Evolutionary conservation across 768 basidiomycete genomes (phyloP).

Genomic region (Leccinellum rugosiceps): DNA sequence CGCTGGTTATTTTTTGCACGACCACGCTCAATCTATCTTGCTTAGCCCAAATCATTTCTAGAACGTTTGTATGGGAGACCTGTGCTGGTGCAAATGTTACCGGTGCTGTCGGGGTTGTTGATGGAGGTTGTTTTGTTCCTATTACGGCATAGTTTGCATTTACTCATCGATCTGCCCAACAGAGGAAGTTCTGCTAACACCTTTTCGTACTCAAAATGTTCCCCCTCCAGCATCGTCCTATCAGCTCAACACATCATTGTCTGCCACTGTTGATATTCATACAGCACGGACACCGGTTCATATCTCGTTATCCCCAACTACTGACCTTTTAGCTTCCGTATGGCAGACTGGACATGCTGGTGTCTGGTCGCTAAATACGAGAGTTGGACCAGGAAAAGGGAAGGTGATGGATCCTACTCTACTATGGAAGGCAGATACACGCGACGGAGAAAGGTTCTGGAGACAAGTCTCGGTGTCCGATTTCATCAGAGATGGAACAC

Average conservation of each 20-base stretch:
- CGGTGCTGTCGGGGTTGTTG: constrained; percentile 84
- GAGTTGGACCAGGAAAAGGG: constrained; percentile 51
- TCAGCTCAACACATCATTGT: constrained; percentile 32
- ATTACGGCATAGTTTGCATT: background rate
- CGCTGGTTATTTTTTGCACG: background rate
- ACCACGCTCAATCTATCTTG: constrained; percentile 1
- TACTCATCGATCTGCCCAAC: constrained; percentile 3
- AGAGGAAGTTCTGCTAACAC: constrained; percentile 81
- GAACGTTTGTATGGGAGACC: constrained; percentile 78
- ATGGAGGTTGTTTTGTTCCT: constrained; percentile 65
- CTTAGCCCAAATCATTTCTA: constrained; percentile 53
- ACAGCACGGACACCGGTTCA: constrained; percentile 52
- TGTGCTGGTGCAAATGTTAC: constrained; percentile 73
- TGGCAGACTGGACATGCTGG: constrained; percentile 70
- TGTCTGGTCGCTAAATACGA: constrained; percentile 67
- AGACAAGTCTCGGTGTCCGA: constrained; percentile 30
- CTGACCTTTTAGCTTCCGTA: constrained; percentile 61
- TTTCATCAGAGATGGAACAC: background rate
- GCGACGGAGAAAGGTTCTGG: constrained; percentile 14
- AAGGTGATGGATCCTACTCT: constrained; percentile 57
- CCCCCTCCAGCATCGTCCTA: constrained; percentile 97
- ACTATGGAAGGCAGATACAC: constrained; percentile 32
- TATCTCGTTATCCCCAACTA: constrained; percentile 52
- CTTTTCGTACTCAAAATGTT: constrained; percentile 90
- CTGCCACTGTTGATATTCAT: background rate